Evolutionary conservation across 139 green algal genomes (phyloP).

Genomic region (Axilococcus clingmanii): DNA sequence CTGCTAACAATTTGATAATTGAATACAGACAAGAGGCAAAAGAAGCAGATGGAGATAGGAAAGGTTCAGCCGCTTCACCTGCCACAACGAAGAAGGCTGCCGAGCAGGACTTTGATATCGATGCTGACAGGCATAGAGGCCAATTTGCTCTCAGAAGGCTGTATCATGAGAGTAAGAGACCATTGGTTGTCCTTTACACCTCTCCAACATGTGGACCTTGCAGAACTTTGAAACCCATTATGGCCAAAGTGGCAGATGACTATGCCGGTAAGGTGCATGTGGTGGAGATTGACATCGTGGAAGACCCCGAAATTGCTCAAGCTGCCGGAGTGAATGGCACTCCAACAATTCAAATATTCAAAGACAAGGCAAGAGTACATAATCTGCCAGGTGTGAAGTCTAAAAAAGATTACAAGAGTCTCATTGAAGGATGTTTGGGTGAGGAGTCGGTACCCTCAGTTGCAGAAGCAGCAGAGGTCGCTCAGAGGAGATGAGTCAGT

Average conservation of each 20-base stretch:
- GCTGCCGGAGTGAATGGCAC: slow-evolving; percentile 80
- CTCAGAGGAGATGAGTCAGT: too few species aligned
- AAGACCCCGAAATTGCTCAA: slow-evolving; percentile 85
- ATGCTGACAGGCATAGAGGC: slow-evolving; percentile 63
- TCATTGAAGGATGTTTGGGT: slow-evolving; percentile 43
- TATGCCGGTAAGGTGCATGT: slow-evolving; percentile 64
- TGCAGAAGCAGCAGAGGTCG: too few species aligned
- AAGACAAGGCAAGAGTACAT: slow-evolving; percentile 77
- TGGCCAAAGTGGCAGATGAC: slow-evolving; percentile 76
- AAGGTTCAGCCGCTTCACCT: not conserved
- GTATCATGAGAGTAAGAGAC: slow-evolving; percentile 87
- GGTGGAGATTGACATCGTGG: slow-evolving; percentile 91
- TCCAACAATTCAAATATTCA: slow-evolving; percentile 81
- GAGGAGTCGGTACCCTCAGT: too few species aligned
- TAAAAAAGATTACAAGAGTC: slow-evolving; percentile 77
- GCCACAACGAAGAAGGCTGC: not conserved
- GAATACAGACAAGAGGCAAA: not conserved
- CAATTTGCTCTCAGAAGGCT: slow-evolving; percentile 92
- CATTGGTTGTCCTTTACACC: slow-evolving; percentile 89
- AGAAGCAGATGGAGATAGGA: not conserved
- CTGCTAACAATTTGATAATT: slow-evolving; percentile 8
- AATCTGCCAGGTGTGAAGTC: slow-evolving; percentile 81
- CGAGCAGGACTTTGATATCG: slow-evolving; percentile 7
- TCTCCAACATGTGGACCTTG: slow-evolving; percentile 66
- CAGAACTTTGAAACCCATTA: slow-evolving; percentile 91